phyloP scores from a whole-genome alignment of 2,329 filamentous ascomycete genomes.

The Calonectria ilicicola region DNA sequence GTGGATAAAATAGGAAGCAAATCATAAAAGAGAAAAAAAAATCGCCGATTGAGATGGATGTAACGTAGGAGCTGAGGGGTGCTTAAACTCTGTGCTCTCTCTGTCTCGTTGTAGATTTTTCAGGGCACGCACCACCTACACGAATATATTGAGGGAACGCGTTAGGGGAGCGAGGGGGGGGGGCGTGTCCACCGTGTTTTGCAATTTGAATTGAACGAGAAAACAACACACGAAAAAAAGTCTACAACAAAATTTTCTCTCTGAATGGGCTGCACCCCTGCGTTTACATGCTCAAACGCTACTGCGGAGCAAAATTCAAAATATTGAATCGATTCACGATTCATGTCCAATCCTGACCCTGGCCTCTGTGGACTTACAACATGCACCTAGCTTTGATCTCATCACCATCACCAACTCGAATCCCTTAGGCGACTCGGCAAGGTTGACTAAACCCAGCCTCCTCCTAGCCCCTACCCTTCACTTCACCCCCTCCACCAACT shows the following conservation, averaged over 20 bases:
- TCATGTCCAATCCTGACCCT: slow-evolving; percentile 1
- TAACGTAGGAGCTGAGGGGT: background rate
- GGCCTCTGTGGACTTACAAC: background rate
- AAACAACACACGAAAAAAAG: background rate
- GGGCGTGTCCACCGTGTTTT: background rate
- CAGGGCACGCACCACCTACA: background rate
- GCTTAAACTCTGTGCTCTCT: too few relatives aligned
- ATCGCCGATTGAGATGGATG: slow-evolving; percentile 5
- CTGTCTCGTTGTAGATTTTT: background rate
- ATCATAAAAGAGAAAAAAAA: background rate
- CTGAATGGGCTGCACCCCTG: background rate
- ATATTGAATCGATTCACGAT: slow-evolving; percentile 1
- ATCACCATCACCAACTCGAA: slow-evolving; percentile 1
- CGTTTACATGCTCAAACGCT: background rate
- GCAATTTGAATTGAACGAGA: background rate
- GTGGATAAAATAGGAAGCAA: background rate
- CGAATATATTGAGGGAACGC: background rate
- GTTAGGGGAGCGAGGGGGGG: too few relatives aligned
- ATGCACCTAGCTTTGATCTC: background rate
- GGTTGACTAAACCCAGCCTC: background rate
- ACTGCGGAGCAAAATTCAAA: slow-evolving; percentile 3
- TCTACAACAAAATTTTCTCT: background rate
- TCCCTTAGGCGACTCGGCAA: background rate
- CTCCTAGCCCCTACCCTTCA: too few relatives aligned
- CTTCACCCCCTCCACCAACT: background rate